Evolutionary conservation across 306 rosid genomes (phyloP).

Genomic region (Malus fusca): DNA sequence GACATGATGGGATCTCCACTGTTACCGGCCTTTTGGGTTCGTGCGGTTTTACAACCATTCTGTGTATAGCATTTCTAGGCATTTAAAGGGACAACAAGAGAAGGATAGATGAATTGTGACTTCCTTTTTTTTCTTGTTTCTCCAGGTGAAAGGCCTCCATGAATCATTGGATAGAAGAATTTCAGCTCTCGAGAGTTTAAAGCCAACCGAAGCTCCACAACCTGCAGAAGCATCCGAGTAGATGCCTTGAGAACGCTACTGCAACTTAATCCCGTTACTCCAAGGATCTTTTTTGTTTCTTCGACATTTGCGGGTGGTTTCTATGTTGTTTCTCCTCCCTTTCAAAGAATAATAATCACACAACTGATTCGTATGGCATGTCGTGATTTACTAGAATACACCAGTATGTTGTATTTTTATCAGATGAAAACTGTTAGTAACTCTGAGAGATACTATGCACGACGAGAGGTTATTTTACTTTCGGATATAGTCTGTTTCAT

Average conservation of each 20-base stretch:
- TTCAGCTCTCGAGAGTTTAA: conserved; percentile 67
- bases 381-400: not conserved
- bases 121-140: conserved; percentile 8
- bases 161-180: conserved; percentile 61
- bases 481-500: not conserved
- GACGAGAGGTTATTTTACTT: not conserved
- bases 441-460: not conserved
- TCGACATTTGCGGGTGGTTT: conserved; percentile 1
- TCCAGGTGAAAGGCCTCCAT: conserved; percentile 67
- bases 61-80: not conserved
- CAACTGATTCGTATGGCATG: not conserved
- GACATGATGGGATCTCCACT: not conserved
- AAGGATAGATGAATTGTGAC: not conserved
- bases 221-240: conserved; percentile 53
- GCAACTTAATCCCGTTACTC: conserved; percentile 18
- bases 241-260: conserved; percentile 2
- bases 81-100: not conserved
- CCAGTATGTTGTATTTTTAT: not conserved
- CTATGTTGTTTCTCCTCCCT: conserved; percentile 13
- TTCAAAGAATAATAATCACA: conserved; percentile 26
- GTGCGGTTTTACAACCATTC: not conserved
- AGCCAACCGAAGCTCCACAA: conserved; percentile 45
- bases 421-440: not conserved
- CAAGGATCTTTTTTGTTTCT: conserved; percentile 7
- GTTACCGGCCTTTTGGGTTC: not conserved